Evolutionary conservation across 495 filamentous ascomycete species (phyloP).

Genomic region (Geoglossum glabrum): DNA sequence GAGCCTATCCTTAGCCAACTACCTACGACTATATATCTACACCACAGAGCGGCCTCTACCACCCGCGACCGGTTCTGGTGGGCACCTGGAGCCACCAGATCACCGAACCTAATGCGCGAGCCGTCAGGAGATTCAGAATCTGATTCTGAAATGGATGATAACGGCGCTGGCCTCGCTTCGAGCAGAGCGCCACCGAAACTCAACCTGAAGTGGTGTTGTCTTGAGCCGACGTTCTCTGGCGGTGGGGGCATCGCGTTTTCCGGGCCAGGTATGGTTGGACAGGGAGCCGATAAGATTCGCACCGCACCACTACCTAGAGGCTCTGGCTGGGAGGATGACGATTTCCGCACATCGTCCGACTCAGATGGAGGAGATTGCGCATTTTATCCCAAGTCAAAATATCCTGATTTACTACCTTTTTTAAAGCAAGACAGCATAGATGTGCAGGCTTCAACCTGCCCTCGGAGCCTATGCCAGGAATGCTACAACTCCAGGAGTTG

Average conservation of each 20-base stretch:
- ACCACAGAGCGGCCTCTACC: neutral
- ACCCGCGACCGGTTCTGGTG: slow-evolving; percentile 26
- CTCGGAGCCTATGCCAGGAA: slow-evolving; percentile 38
- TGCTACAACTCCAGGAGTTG: slow-evolving; percentile 37
- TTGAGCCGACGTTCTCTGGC: slow-evolving; percentile 40
- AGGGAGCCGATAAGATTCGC: slow-evolving; percentile 34
- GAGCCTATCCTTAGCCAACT: neutral
- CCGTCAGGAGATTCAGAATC: slow-evolving; percentile 14
- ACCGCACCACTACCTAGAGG: slow-evolving; percentile 34
- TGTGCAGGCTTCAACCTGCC: slow-evolving; percentile 28
- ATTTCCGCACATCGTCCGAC: slow-evolving; percentile 14
- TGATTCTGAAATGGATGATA: slow-evolving; percentile 2
- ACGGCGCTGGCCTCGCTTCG: slow-evolving; percentile 12
- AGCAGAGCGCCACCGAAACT: slow-evolving; percentile 22
- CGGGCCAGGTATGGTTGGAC: slow-evolving; percentile 23
- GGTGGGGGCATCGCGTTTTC: slow-evolving; percentile 40
- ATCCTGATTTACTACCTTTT: slow-evolving; percentile 23
- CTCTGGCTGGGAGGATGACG: slow-evolving; percentile 34
- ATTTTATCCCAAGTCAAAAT: slow-evolving; percentile 14
- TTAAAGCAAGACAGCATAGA: slow-evolving; percentile 30
- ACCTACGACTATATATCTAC: neutral
- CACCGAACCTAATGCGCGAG: slow-evolving; percentile 39
- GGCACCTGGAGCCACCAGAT: slow-evolving; percentile 31
- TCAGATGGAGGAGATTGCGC: neutral
- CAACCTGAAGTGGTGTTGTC: slow-evolving; percentile 40